phyloP scores from a whole-genome alignment of 352 stramenopile species.

The Pythium folliculosum region DNA sequence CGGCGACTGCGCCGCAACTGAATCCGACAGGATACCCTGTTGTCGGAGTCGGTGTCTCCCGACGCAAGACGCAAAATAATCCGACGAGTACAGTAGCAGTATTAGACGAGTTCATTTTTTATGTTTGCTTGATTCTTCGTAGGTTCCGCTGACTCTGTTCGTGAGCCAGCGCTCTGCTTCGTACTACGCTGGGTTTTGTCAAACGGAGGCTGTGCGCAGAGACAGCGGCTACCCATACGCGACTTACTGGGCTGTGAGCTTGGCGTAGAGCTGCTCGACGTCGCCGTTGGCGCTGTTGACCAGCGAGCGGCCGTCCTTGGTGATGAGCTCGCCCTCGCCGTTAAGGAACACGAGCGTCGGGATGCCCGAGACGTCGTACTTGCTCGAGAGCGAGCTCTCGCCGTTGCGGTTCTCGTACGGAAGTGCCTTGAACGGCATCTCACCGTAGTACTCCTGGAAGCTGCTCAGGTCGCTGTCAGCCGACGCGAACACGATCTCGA shows the following conservation, averaged over 20 bases:
- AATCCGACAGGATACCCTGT: no score
- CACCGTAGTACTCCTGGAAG: conserved; percentile 91
- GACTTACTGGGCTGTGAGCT: neutral
- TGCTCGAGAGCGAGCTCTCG: conserved; percentile 69
- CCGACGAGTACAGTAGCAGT: no score
- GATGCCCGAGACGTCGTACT: conserved; percentile 88
- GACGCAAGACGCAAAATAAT: no score
- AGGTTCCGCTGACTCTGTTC: no score
- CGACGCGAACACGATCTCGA: conserved; percentile 91
- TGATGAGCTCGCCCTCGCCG: conserved; percentile 69
- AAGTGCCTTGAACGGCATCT: conserved; percentile 94
- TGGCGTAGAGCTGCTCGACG: conserved; percentile 37
- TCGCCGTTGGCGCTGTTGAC: conserved; percentile 79
- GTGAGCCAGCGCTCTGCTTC: no score
- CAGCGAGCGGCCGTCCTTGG: conserved; percentile 68
- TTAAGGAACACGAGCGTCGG: conserved; percentile 91
- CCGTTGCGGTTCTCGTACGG: conserved; percentile 80
- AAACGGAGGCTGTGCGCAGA: no score
- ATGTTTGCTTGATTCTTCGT: no score
- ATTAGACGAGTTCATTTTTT: no score
- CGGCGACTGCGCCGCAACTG: no score
- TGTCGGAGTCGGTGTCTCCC: no score
- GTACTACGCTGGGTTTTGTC: no score
- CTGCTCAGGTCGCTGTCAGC: conserved; percentile 65
- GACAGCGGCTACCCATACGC: no score